A percentile compares a stretch with the other conserved stretches of the same genome.
These are phyloP conservation scores for Hypomontagnella monticulosa DNA, from an alignment of 495 filamentous ascomycete genomes.

Conservation along the genomic window DNA sequence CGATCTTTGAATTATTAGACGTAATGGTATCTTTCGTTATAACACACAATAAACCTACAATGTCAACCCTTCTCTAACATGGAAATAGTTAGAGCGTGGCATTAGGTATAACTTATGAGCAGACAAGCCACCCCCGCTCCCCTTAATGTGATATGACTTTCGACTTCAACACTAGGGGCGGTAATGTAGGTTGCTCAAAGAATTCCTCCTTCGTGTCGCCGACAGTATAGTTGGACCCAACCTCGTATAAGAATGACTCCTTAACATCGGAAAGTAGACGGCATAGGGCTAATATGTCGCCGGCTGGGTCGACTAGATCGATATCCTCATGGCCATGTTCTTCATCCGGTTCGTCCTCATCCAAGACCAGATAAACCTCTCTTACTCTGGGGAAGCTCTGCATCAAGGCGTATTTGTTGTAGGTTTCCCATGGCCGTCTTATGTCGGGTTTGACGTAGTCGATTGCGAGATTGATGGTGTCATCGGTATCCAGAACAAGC, in stretches of 20 bases:
- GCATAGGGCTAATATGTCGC: constrained; percentile 43
- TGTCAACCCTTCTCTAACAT: not conserved
- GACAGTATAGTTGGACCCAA: constrained; percentile 39
- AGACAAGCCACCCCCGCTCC: constrained; percentile 4
- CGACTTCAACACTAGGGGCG: constrained; percentile 41
- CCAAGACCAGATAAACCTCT: constrained; percentile 53
- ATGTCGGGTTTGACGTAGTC: constrained; percentile 59
- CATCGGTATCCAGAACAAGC: constrained; percentile 40
- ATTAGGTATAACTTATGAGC: constrained; percentile 5
- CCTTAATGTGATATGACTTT: constrained; percentile 18
- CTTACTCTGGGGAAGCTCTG: constrained; percentile 53
- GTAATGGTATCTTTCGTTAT: constrained; percentile 9
- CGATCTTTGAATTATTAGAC: constrained; percentile 13
- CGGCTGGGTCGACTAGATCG: constrained; percentile 50
- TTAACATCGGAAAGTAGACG: constrained; percentile 53
- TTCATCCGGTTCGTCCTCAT: constrained; percentile 18
- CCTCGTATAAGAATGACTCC: constrained; percentile 53
- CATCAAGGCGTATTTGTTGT: constrained; percentile 60
- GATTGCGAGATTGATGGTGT: constrained; percentile 53
- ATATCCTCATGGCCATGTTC: constrained; percentile 40
- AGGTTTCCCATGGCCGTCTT: constrained; percentile 62
- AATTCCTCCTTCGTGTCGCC: constrained; percentile 37
- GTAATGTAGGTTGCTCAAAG: constrained; percentile 36
- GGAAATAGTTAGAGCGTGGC: not conserved
- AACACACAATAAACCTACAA: constrained; percentile 13